Percentiles rank a stretch among this genome's conserved stretches.
Evolutionary conservation across 2,329 filamentous ascomycete species (phyloP).

Genomic region (Colletotrichum somersetense): DNA sequence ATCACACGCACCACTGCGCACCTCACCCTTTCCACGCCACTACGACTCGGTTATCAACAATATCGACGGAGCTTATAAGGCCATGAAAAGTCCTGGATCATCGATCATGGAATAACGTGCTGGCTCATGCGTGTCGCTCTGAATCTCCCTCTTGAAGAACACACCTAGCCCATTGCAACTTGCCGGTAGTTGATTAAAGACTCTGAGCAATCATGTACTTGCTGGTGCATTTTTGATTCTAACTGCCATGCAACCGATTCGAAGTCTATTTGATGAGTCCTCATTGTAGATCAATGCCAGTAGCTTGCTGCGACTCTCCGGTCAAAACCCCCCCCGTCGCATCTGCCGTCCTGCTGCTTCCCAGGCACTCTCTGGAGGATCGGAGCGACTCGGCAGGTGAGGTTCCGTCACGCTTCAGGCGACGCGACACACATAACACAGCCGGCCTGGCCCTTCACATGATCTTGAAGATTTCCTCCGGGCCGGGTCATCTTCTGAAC

Average conservation of each 20-base stretch:
- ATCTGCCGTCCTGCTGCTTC: too few species aligned
- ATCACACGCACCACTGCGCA: neutral
- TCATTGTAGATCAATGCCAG: neutral
- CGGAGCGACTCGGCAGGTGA: too few species aligned
- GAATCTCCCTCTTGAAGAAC: too few species aligned
- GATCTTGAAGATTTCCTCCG: neutral
- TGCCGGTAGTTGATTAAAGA: neutral
- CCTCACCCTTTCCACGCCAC: rapidly evolving
- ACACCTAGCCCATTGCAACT: neutral
- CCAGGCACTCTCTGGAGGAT: neutral
- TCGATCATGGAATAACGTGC: neutral
- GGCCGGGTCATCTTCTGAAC: neutral
- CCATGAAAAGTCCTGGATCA: neutral
- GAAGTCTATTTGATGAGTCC: neutral
- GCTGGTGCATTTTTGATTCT: neutral
- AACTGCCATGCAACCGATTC: neutral
- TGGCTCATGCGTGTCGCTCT: neutral
- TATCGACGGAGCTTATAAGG: neutral
- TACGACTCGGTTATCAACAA: neutral
- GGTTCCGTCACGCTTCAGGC: neutral
- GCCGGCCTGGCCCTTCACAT: neutral
- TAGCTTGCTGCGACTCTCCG: neutral
- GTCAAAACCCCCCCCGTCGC: neutral
- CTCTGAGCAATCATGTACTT: neutral
- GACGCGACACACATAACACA: neutral